Evolutionary conservation across 805 yeast species (phyloP).

Genomic region (Saturnispora gosingensis): DNA sequence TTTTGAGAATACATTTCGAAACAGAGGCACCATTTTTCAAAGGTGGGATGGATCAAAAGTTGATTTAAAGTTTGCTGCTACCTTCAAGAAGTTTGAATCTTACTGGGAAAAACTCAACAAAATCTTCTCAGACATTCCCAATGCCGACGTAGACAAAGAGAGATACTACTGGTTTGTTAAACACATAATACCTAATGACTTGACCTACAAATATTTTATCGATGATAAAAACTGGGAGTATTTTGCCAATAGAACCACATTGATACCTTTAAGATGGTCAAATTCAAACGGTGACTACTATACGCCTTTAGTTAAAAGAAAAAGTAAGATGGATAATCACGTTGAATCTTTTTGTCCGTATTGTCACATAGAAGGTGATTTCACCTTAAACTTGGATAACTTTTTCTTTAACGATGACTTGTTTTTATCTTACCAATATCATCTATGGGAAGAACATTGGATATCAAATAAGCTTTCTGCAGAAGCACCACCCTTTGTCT

Average conservation of each 20-base stretch:
- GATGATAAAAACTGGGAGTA: not conserved
- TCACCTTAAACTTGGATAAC: not conserved
- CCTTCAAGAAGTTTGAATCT: not conserved
- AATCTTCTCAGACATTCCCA: not conserved
- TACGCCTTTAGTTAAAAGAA: not conserved
- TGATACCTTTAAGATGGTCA: constrained; percentile 2
- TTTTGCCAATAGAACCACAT: not conserved
- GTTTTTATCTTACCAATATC: constrained; percentile 1
- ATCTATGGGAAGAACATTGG: constrained; percentile 4
- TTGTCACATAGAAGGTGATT: not conserved
- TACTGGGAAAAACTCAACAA: not conserved
- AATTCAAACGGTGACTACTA: not conserved
- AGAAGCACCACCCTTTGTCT: not conserved
- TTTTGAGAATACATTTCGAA: not conserved
- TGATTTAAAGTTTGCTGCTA: not conserved
- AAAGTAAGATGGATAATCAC: not conserved
- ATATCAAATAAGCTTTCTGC: not conserved
- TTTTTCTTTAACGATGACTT: not conserved
- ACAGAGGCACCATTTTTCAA: not conserved
- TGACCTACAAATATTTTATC: not conserved
- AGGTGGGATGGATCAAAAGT: not conserved
- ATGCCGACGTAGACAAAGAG: not conserved
- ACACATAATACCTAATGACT: not conserved
- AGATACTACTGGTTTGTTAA: not conserved
- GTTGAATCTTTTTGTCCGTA: constrained; percentile 3